Conservation (phyloP, 1,139 yeast genomes). For the Meyerozyma sp. region DNA sequence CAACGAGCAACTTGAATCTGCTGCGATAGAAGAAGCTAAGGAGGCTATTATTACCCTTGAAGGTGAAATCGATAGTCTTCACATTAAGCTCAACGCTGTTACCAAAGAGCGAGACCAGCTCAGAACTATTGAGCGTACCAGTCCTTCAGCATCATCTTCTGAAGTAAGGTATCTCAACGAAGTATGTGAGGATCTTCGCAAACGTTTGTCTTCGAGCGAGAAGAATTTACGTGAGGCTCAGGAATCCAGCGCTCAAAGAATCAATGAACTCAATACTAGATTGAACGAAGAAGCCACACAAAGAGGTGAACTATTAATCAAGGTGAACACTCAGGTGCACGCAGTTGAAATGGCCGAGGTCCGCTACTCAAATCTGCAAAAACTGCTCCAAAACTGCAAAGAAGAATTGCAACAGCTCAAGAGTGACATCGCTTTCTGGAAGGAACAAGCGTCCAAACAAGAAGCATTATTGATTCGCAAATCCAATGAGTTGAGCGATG, state of each 20-base stretch:
- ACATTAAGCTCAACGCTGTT: slow-evolving; percentile 47
- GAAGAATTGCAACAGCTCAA: slow-evolving; percentile 27
- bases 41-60: slow-evolving; percentile 68
- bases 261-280: slow-evolving; percentile 23
- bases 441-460: slow-evolving; percentile 53
- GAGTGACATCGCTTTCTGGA: slow-evolving; percentile 41
- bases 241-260: slow-evolving; percentile 18
- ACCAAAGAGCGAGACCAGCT: slow-evolving; percentile 65
- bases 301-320: slow-evolving; percentile 28
- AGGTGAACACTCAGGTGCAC: slow-evolving; percentile 26
- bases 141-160: slow-evolving; percentile 7
- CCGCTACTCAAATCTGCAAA: slow-evolving; percentile 24
- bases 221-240: slow-evolving; percentile 25
- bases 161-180: slow-evolving; percentile 22
- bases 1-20: slow-evolving; percentile 42
- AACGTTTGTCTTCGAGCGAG: slow-evolving; percentile 25
- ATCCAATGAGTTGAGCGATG: slow-evolving; percentile 48
- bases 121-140: slow-evolving; percentile 18
- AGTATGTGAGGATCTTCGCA: slow-evolving; percentile 22
- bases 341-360: slow-evolving; percentile 31
- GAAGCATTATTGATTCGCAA: slow-evolving; percentile 51
- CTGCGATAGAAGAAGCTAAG: slow-evolving; percentile 67
- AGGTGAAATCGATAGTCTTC: slow-evolving; percentile 50
- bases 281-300: slow-evolving; percentile 19
- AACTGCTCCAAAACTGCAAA: slow-evolving; percentile 16